Evolutionary conservation across 2,329 filamentous ascomycete genomes (phyloP).

Genomic region (Aureobasidium vineae): DNA sequence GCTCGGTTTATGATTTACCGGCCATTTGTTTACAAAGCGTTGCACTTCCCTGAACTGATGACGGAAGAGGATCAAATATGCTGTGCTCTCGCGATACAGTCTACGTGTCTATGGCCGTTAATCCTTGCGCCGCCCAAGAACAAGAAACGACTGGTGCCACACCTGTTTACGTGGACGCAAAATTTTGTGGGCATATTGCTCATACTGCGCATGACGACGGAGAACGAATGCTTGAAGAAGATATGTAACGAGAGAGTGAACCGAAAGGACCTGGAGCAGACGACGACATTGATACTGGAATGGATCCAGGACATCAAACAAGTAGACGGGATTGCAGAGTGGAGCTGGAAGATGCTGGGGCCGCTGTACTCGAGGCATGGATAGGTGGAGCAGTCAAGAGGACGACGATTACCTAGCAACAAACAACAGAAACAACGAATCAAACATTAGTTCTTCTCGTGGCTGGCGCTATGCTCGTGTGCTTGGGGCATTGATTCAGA

Average conservation of each 20-base stretch:
- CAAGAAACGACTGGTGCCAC: slow-evolving; percentile 59
- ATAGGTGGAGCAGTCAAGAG: background rate
- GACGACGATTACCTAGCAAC: background rate
- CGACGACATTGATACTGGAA: slow-evolving; percentile 55
- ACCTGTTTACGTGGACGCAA: slow-evolving; percentile 62
- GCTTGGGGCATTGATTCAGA: background rate
- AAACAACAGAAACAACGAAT: background rate
- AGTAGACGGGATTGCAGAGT: slow-evolving; percentile 55
- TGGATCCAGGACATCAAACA: slow-evolving; percentile 60
- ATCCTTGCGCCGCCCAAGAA: slow-evolving; percentile 56
- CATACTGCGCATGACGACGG: slow-evolving; percentile 55
- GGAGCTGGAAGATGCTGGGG: slow-evolving; percentile 56
- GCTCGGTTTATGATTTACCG: slow-evolving; percentile 58
- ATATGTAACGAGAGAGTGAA: slow-evolving; percentile 54
- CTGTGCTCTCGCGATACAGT: slow-evolving; percentile 57
- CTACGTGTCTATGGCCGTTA: slow-evolving; percentile 61
- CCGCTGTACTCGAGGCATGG: slow-evolving; percentile 40
- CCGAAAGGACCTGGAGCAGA: slow-evolving; percentile 50
- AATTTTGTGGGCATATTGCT: slow-evolving; percentile 60
- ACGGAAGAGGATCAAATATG: slow-evolving; percentile 55
- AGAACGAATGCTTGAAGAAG: slow-evolving; percentile 51
- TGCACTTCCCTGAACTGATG: slow-evolving; percentile 57
- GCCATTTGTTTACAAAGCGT: slow-evolving; percentile 59
- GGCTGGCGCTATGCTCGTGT: background rate
- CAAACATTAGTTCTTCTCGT: background rate